A percentile compares a stretch with the other conserved stretches of the same genome.
Evolutionary conservation across 768 basidiomycete genomes (phyloP).

Genomic region (Russula sp.): DNA sequence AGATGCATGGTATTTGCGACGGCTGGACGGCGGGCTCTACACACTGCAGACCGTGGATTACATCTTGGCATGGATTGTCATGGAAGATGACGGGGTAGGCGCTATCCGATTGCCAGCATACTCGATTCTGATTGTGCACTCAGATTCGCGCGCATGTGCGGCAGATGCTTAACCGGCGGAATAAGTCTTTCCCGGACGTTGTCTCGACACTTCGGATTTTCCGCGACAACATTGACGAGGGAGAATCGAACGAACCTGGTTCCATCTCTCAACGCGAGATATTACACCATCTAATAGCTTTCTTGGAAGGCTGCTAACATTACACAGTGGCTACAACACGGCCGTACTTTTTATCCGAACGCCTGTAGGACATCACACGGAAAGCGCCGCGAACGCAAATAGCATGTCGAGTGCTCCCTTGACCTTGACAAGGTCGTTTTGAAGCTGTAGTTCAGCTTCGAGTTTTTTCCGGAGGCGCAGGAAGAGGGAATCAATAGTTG

Average conservation of each 20-base stretch:
- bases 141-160: conserved; percentile 75
- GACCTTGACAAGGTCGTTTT: conserved; percentile 74
- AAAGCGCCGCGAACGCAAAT: conserved; percentile 50
- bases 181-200: conserved; percentile 64
- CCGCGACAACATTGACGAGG: conserved; percentile 66
- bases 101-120: background rate
- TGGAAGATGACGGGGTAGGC: conserved; percentile 97
- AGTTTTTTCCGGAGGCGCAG: conserved; percentile 78
- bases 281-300: conserved; percentile 58
- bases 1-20: conserved; percentile 77
- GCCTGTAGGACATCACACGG: conserved; percentile 11
- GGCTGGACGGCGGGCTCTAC: conserved; percentile 82
- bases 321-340: background rate
- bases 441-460: conserved; percentile 80
- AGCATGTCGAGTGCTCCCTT: conserved; percentile 92
- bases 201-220: conserved; percentile 65
- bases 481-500: conserved; percentile 83
- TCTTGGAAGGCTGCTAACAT: conserved; percentile 41
- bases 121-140: conserved; percentile 2
- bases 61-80: conserved; percentile 88
- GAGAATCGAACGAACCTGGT: conserved; percentile 32
- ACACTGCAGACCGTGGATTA: conserved; percentile 91
- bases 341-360: conserved; percentile 24
- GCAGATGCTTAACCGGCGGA: conserved; percentile 71
- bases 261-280: conserved; percentile 59